A percentile compares a stretch with the other conserved stretches of the same genome.
Conservation (phyloP, 2,329 filamentous ascomycete genomes). For the Calonectria leucothoes region DNA sequence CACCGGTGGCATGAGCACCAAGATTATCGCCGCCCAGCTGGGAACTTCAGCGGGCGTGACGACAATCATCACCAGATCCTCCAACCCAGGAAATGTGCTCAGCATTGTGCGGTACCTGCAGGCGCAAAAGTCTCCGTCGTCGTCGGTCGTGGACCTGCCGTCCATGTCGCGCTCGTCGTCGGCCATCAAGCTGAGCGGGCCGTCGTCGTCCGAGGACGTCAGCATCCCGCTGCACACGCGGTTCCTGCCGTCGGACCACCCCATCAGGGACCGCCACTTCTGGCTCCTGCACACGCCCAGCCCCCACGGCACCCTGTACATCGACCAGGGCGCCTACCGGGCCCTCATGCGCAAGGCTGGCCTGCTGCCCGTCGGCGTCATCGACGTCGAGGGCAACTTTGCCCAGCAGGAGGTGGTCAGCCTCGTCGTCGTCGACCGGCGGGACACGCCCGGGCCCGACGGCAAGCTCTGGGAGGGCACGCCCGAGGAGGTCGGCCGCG, state of each 20-base stretch:
- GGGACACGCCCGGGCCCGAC: slow-evolving; percentile 51
- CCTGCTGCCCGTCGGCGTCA: slow-evolving; percentile 88
- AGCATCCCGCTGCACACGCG: slow-evolving; percentile 82
- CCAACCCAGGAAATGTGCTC: slow-evolving; percentile 91
- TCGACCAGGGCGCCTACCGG: slow-evolving; percentile 87
- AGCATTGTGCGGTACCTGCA: slow-evolving; percentile 80
- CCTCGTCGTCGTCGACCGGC: slow-evolving; percentile 80
- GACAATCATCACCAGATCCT: slow-evolving; percentile 93
- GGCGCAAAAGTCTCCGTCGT: slow-evolving; percentile 28
- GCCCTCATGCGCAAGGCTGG: slow-evolving; percentile 87
- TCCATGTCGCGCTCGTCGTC: slow-evolving; percentile 53
- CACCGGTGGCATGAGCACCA: slow-evolving; percentile 97
- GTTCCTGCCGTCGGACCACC: slow-evolving; percentile 85
- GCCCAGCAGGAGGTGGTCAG: slow-evolving; percentile 93
- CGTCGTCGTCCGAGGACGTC: slow-evolving; percentile 41
- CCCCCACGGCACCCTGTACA: slow-evolving; percentile 91
- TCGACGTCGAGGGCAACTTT: slow-evolving; percentile 90
- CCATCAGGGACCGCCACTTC: slow-evolving; percentile 94
- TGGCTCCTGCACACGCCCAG: slow-evolving; percentile 95
- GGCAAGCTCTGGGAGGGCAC: slow-evolving; percentile 62
- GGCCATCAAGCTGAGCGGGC: slow-evolving; percentile 52
- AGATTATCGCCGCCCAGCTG: slow-evolving; percentile 92
- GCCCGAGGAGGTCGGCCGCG: slow-evolving; percentile 83
- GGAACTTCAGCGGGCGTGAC: slow-evolving; percentile 96
- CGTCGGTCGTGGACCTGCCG: slow-evolving; percentile 24